Percentiles rank a stretch among this genome's conserved stretches.
These are phyloP conservation scores for Lachnellula subtilissima DNA, from an alignment of 2,329 filamentous ascomycete species.

Conservation along the genomic window DNA sequence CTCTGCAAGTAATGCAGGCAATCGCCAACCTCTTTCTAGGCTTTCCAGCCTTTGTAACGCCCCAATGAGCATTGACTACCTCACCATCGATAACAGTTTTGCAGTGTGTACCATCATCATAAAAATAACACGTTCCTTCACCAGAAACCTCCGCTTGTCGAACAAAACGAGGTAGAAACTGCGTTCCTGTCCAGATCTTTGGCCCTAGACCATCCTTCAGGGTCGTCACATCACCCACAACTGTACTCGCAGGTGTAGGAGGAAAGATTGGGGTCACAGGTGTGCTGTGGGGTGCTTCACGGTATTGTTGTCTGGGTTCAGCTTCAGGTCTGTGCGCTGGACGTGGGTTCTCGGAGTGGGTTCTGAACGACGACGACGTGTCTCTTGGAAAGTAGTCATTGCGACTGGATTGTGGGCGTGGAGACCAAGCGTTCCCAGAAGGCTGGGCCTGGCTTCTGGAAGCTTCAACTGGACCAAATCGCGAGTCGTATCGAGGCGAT, in stretches of 20 bases:
- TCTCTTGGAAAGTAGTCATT: conserved; percentile 27
- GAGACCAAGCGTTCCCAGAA: conserved; percentile 26
- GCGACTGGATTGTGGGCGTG: conserved; percentile 22
- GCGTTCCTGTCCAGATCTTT: conserved; percentile 65
- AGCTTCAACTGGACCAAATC: conserved; percentile 14
- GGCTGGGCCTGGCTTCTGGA: conserved; percentile 15
- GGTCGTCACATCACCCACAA: conserved; percentile 24
- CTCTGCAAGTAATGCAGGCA: conserved; percentile 86
- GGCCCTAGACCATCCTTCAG: conserved; percentile 58
- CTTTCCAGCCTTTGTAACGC: conserved; percentile 89
- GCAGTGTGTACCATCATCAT: conserved; percentile 79
- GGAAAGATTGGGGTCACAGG: conserved; percentile 21
- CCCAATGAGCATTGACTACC: conserved; percentile 85
- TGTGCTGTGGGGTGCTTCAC: conserved; percentile 17
- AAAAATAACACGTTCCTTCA: conserved; percentile 78
- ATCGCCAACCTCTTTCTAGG: conserved; percentile 86
- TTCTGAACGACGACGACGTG: conserved; percentile 28
- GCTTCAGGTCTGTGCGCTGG: conserved; percentile 19
- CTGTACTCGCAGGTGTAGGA: conserved; percentile 22
- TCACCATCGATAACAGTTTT: conserved; percentile 82
- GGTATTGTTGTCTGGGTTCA: conserved; percentile 22
- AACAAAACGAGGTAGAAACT: conserved; percentile 63
- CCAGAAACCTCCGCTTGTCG: conserved; percentile 64
- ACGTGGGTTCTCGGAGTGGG: conserved; percentile 19
- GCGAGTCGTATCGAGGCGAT: conserved; percentile 28